Base-by-base conservation (phyloP, 2,329 filamentous ascomycete species). In the Endoconidiophora polonica region DNA sequence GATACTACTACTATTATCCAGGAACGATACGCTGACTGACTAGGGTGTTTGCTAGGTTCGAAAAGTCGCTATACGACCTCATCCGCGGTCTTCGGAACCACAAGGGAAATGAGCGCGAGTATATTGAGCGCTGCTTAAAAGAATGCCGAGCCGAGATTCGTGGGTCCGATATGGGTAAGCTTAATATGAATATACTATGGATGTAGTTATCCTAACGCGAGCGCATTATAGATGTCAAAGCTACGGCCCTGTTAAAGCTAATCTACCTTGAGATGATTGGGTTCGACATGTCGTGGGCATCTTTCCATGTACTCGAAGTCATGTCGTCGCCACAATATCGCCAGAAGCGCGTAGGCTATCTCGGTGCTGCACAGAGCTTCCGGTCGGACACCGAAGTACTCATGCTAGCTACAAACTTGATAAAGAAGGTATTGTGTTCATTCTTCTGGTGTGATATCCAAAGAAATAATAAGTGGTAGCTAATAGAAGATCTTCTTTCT, bases 191-290 rank as follows among this genome's bases (percentile, higher is more conserved):
- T 36, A 5, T 36, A 24, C 2, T 12, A 16, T 9, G 39, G 36
- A 6, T 1, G 16, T 18, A 18, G 16, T 3, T 24, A 7, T 12
- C 4, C 12, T 23, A 37, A 39, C 29, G 40, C 14, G 36, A 5
- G 5, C 33, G 36, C 54, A 37, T 49, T 44, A 48, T 52, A 86
- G 88, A 96, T 68, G 76, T 94, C 66, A 98, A 98, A 72, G 88
- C 91, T 18, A 96, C 87, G 33, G 91, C 91, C 43, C 74, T 98
- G 49, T 71, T 98, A 60, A 98, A 98, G 70, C 76, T 98, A 58
- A 82, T 95, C 48, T 98, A 98, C 64, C 77, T 98, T 57, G 91
- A 98, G 64, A 98, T 98, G 91, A 88, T 96, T 58, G 91, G 91
- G 12, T 85, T 96, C 63, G 91, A 96, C 66, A 98, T 98, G 91